A percentile compares a stretch with the other conserved stretches of the same genome.
Conservation (phyloP, 2,329 filamentous ascomycete species). For the Thielaviopsis euricoi region DNA sequence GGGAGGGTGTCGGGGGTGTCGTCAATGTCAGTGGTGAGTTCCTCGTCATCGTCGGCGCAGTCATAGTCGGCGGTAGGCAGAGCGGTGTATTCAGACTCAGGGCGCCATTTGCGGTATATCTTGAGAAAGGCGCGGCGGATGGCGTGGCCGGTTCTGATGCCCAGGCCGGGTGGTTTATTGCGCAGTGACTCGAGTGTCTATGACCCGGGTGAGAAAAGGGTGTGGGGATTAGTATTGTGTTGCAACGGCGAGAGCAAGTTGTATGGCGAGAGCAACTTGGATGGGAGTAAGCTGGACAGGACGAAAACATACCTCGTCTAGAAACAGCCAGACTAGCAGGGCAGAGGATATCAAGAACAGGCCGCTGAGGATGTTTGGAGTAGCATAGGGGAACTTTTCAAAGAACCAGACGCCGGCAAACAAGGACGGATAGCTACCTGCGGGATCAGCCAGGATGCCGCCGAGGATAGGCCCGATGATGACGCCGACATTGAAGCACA, state of each 20-base stretch:
- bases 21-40: background rate
- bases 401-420: conserved; percentile 33
- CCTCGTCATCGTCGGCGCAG: background rate
- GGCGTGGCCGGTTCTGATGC: conserved; percentile 23
- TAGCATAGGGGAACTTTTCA: conserved; percentile 33
- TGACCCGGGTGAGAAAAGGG: no score
- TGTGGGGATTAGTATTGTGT: no score
- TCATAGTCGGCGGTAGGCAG: background rate
- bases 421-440: conserved; percentile 38
- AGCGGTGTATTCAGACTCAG: background rate
- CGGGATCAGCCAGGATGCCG: conserved; percentile 52
- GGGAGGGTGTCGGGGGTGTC: background rate
- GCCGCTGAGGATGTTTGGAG: conserved; percentile 37
- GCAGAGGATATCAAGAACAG: conserved; percentile 27
- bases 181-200: conserved; percentile 31
- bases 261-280: no score
- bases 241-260: no score
- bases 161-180: conserved; percentile 24
- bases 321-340: conserved; percentile 29
- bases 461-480: conserved; percentile 56
- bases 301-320: conserved; percentile 28
- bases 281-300: no score
- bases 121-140: background rate
- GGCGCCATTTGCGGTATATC: background rate
- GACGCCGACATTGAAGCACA: conserved; percentile 57